Evolutionary conservation across 208 protist genomes (phyloP).

Genomic region (Trypanosoma melophagium): DNA sequence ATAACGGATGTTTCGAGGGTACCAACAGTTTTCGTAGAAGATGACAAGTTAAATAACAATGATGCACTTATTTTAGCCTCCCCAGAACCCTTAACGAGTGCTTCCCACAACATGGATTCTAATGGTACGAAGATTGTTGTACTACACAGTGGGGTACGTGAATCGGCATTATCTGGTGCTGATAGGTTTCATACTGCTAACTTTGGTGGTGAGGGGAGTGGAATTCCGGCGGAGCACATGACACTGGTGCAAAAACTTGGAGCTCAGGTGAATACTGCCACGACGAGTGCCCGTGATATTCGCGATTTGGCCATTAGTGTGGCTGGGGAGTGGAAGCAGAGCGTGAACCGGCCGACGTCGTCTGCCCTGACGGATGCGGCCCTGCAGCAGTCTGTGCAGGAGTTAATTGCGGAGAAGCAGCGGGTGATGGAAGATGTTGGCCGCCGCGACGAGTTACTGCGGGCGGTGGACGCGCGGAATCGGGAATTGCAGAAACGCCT

Average conservation of each 20-base stretch:
- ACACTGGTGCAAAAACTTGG: slow-evolving; percentile 67
- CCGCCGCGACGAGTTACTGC: slow-evolving; percentile 52
- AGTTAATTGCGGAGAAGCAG: slow-evolving; percentile 61
- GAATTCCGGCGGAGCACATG: slow-evolving; percentile 70
- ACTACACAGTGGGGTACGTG: slow-evolving; percentile 15
- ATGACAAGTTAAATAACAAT: not conserved
- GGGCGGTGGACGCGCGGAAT: slow-evolving; percentile 51
- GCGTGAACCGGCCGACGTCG: slow-evolving; percentile 46
- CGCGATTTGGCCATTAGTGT: slow-evolving; percentile 40
- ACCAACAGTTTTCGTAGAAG: slow-evolving; percentile 22
- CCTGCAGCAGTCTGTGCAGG: slow-evolving; percentile 57
- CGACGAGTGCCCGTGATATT: slow-evolving; percentile 42
- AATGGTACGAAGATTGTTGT: slow-evolving; percentile 25
- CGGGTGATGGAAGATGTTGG: slow-evolving; percentile 39
- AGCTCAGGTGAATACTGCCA: slow-evolving; percentile 46
- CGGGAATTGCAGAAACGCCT: slow-evolving; percentile 65
- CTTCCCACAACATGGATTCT: not conserved
- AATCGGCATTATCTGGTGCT: slow-evolving; percentile 4
- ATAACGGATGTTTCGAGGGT: slow-evolving; percentile 8
- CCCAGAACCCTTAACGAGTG: not conserved
- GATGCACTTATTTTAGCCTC: too few relatives aligned
- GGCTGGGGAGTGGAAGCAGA: slow-evolving; percentile 47
- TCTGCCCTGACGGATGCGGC: slow-evolving; percentile 59
- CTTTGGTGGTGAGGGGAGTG: slow-evolving; percentile 29
- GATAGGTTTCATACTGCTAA: not conserved